A percentile compares a stretch with the other conserved stretches of the same genome.
These are phyloP conservation scores for Entophlyctis helioformis DNA, from an alignment of 192 early-diverging fungal genomes.

Conservation along the genomic window DNA sequence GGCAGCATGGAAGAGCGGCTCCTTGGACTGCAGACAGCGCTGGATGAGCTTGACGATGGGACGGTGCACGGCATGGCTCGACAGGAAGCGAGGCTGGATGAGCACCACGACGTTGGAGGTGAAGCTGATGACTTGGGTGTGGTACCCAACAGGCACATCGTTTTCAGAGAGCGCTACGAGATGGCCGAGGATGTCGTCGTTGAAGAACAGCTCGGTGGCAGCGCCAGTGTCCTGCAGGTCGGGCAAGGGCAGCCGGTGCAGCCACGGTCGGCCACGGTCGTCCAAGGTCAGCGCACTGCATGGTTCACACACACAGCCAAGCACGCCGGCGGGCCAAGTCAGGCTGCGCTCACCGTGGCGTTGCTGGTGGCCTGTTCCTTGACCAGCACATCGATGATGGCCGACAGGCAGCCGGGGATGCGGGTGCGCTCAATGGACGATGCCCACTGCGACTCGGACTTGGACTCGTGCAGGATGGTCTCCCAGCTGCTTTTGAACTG, in stretches of 20 bases:
- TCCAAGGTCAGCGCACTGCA: no score
- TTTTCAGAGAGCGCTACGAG: conserved; percentile 65
- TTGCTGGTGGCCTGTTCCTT: conserved; percentile 79
- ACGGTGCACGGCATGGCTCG: conserved; percentile 86
- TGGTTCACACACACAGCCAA: no score
- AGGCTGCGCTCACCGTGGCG: no score
- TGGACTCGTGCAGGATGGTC: no score
- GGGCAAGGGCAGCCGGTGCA: no score
- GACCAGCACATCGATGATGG: conserved; percentile 79
- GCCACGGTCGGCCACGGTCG: no score
- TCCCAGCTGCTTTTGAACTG: no score
- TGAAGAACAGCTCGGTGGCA: conserved; percentile 84
- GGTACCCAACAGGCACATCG: conserved; percentile 69
- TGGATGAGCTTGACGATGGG: conserved; percentile 68
- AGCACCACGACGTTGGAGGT: conserved; percentile 70
- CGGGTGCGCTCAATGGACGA: conserved; percentile 68
- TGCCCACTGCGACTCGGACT: no score
- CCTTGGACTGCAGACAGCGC: conserved; percentile 34
- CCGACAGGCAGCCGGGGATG: conserved; percentile 58
- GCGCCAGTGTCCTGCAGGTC: no score
- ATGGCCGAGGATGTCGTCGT: conserved; percentile 65
- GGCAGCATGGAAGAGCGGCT: conserved; percentile 16
- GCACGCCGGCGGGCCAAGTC: no score
- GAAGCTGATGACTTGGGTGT: conserved; percentile 67
- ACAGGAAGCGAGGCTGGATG: conserved; percentile 76